These are phyloP conservation scores for Zygoascus bituminiphila DNA, from an alignment of 805 yeast species.

Conservation along the genomic window DNA sequence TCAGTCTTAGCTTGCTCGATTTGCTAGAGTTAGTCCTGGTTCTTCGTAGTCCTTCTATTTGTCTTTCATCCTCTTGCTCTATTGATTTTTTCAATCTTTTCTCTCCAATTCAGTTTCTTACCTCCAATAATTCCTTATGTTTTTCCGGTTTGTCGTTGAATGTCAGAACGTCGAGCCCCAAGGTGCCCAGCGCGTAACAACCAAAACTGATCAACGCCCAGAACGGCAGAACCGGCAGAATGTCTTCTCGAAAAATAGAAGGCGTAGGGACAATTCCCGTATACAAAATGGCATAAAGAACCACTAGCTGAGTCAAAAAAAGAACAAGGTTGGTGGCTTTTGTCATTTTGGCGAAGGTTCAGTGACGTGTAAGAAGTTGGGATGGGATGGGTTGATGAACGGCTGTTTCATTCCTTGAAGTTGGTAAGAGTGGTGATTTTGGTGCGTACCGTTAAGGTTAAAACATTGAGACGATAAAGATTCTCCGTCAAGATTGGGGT, in stretches of 20 bases:
- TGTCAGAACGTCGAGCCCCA: slow-evolving; percentile 61
- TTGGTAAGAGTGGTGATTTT: too few species aligned
- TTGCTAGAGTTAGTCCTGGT: slow-evolving; percentile 27
- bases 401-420: background rate
- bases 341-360: slow-evolving; percentile 40
- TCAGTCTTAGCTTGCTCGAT: slow-evolving; percentile 57
- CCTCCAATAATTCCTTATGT: slow-evolving; percentile 48
- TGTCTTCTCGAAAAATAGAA: slow-evolving; percentile 39
- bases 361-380: background rate
- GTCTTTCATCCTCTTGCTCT: too few species aligned
- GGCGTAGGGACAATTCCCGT: slow-evolving; percentile 49
- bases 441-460: background rate
- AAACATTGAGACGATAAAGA: background rate
- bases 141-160: slow-evolving; percentile 66
- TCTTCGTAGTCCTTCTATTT: too few species aligned
- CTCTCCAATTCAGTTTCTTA: slow-evolving; percentile 26
- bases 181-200: slow-evolving; percentile 55
- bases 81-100: background rate
- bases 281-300: slow-evolving; percentile 46
- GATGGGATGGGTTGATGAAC: background rate
- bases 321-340: slow-evolving; percentile 55
- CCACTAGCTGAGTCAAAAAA: slow-evolving; percentile 37
- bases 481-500: background rate
- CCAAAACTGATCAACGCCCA: slow-evolving; percentile 67
- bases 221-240: slow-evolving; percentile 60